Evolutionary conservation across 768 basidiomycete species (phyloP).

Genomic region (Tylopilus balloui): DNA sequence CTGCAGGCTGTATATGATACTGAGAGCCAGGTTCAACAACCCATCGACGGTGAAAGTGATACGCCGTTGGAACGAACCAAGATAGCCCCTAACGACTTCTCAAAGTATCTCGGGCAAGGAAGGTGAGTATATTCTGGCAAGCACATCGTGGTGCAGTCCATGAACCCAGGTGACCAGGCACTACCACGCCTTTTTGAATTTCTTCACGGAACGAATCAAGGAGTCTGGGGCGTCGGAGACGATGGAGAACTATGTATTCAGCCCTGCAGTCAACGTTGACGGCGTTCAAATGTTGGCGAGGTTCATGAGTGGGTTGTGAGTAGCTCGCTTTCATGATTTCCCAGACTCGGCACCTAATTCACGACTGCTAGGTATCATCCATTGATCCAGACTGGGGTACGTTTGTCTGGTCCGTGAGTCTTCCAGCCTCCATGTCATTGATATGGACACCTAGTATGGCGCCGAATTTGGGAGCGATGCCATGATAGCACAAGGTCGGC

Average conservation of each 20-base stretch:
- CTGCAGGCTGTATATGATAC: conserved; percentile 48
- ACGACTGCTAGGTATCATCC: conserved; percentile 43
- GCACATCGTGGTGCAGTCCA: conserved; percentile 31
- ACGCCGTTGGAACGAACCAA: conserved; percentile 8
- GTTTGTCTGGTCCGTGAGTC: conserved; percentile 15
- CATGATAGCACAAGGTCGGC: conserved; percentile 46
- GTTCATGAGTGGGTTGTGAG: conserved; percentile 35
- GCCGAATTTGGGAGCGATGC: conserved; percentile 49
- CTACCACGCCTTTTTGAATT: conserved; percentile 36
- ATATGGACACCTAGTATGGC: conserved; percentile 39
- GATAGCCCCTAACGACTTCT: conserved; percentile 46
- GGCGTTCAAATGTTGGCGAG: conserved; percentile 33
- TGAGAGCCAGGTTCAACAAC: conserved; percentile 36
- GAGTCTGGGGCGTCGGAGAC: conserved; percentile 35
- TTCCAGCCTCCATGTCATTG: neutral
- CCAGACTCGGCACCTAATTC: neutral
- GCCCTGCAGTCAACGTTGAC: conserved; percentile 28
- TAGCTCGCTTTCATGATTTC: conserved; percentile 1
- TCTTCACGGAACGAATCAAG: conserved; percentile 39
- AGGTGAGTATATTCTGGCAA: conserved; percentile 38
- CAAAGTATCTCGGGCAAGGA: conserved; percentile 44
- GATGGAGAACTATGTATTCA: conserved; percentile 49
- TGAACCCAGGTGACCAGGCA: conserved; percentile 19
- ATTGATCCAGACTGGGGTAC: conserved; percentile 53
- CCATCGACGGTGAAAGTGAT: conserved; percentile 36